Base-by-base conservation (phyloP, 371 early-diverging fungal genomes). In the Dinochytrium kinnereticum region DNA sequence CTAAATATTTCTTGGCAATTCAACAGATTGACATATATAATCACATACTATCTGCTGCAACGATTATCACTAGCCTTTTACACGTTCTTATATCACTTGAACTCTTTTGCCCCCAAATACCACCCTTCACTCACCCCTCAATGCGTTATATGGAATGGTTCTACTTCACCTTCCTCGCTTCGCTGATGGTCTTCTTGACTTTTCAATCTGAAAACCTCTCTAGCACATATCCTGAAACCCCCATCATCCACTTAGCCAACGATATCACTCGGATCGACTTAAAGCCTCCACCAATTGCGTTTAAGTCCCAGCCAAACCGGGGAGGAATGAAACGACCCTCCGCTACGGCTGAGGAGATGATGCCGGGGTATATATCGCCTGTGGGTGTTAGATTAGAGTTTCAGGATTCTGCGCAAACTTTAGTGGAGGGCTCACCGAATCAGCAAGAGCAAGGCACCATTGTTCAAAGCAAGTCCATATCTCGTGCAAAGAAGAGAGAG, bases 341-440 rank as follows among this genome's bases (percentile, higher is more conserved):
- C n/a, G n/a, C n/a, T n/a, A n/a, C n/a, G n/a, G n/a, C n/a, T n/a
- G n/a, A n/a, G n/a, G n/a, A n/a, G n/a, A n/a, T n/a, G n/a, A n/a
- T n/a, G n/a, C n/a, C n/a, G n/a, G n/a, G n/a, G n/a, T n/a, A n/a
- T n/a, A n/a, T n/a, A n/a, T n/a, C n/a, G n/a, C n/a, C n/a, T n/a
- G 21, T 44, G 21, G 49, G 13, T 44, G 10, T 21, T 44, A 10
- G 13, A 44, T 21, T 44, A 21, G 13, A 21, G 5, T 26, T 26
- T 53, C 55, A 53, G 24, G 55, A 53, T 53, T 53, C 55, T 5
- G 55, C 55, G 26, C 10, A 13, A 53, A 53, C 55, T 53, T 26
- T 53, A 7, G 24, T 53, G 17, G 24, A 53, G n/a, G 49, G n/a
- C n/a, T n/a, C n/a, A n/a, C n/a, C n/a, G n/a, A n/a, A n/a, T n/a